Percentiles rank a stretch among this genome's conserved stretches.
These are phyloP conservation scores for Parasitella parasitica DNA, from an alignment of 371 early-diverging fungal genomes.

Conservation along the genomic window DNA sequence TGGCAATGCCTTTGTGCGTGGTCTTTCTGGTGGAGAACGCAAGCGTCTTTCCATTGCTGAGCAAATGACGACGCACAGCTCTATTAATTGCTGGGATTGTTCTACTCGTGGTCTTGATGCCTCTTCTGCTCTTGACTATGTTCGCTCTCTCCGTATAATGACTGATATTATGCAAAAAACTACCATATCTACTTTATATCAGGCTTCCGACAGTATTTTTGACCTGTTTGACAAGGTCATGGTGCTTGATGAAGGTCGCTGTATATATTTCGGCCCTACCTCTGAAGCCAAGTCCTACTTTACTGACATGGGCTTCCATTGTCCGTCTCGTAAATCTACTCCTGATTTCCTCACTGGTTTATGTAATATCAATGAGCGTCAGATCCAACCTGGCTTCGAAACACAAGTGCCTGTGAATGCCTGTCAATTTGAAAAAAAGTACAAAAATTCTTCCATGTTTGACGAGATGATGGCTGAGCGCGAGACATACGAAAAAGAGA, in stretches of 20 bases:
- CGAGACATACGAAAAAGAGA: constrained; percentile 34
- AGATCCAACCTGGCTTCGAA: constrained; percentile 53
- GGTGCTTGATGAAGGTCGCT: constrained; percentile 71
- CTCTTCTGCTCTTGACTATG: constrained; percentile 81
- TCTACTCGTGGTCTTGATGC: constrained; percentile 90
- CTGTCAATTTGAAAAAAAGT: constrained; percentile 46
- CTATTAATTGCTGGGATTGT: constrained; percentile 84
- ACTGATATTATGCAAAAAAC: constrained; percentile 62
- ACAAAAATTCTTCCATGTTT: constrained; percentile 35
- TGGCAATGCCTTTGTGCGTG: constrained; percentile 82
- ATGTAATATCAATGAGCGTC: constrained; percentile 64
- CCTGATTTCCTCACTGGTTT: constrained; percentile 77
- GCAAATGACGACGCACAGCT: constrained; percentile 68
- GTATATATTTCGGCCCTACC: constrained; percentile 73
- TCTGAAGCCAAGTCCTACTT: constrained; percentile 65
- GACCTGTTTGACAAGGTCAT: constrained; percentile 75
- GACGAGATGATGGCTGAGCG: constrained; percentile 28
- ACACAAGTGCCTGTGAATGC: constrained; percentile 43
- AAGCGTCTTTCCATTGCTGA: constrained; percentile 72
- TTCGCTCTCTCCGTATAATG: constrained; percentile 66
- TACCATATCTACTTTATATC: constrained; percentile 55
- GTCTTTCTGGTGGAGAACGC: constrained; percentile 85
- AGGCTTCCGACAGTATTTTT: constrained; percentile 74
- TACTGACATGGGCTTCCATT: constrained; percentile 61
- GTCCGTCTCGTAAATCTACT: constrained; percentile 73